Evolutionary conservation across 345 rosid species (phyloP), one percentile per base, ranked within the genome.

Genomic region (Trapa bicornis): DNA sequence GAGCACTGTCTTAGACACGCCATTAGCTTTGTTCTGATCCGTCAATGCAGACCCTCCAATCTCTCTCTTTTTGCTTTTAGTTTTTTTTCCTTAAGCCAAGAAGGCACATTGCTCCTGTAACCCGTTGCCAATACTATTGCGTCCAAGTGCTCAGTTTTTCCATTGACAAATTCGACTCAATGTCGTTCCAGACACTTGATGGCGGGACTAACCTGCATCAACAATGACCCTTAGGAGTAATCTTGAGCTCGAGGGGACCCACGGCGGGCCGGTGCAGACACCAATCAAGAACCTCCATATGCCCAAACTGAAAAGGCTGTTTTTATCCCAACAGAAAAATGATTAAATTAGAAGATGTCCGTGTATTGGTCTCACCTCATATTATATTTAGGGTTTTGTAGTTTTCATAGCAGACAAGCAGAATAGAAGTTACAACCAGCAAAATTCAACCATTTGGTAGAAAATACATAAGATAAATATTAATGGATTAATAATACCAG

Each of bases 121-220:
- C 98, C 98, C 2, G 98, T 90, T 75, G 98, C 98, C 52, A 90
- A 78, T 61, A 93, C 76, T 52, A 93, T 87, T 61, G 94, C 92
- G 70, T 90, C 97, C 75, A 85, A 90, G 57, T 76, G 75, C 79
- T 83, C 91, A 0, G 53, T 68, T 71, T 69, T 76, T 4, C 97
- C 92, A 64, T 90, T 73, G 10, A 78, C 79, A 74, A 93, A 93
- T 75, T 86, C 91, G 57, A 80, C 97, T 2, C 75, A 69, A 29
- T 75, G 80, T 36, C 68, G 78, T 72, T 77, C 81, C 70, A 90
- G 67, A 29, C 85, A 70, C 75, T 83, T 86, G 58, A 93, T 73
- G 67, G 87, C 96, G 1, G 83, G 83, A 70, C 82, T 79, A 10
- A 88, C 80, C 98, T 93, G 71, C 68, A 75, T n/a, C 65, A 38